phyloP scores from a whole-genome alignment of 179 eudicot species.

The Kewa caespitosa region DNA sequence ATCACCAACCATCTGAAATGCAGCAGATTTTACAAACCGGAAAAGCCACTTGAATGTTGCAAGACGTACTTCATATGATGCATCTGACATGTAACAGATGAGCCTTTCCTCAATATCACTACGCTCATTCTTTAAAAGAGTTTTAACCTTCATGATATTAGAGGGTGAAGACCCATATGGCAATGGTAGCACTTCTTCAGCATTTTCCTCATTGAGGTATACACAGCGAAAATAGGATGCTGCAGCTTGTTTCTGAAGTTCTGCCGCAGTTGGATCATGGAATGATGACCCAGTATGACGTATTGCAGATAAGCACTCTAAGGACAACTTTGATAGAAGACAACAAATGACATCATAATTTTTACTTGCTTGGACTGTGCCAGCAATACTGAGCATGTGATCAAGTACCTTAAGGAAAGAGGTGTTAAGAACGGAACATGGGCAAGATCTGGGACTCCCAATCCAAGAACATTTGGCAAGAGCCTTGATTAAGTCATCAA shows the following conservation, averaged over 20 bases:
- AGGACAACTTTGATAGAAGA: constrained; percentile 60
- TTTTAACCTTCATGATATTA: constrained; percentile 20
- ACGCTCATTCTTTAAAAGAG: constrained; percentile 32
- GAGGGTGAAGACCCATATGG: constrained; percentile 23
- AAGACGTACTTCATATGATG: constrained; percentile 88
- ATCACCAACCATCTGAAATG: constrained; percentile 31
- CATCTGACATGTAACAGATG: constrained; percentile 57
- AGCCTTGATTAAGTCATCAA: constrained; percentile 55
- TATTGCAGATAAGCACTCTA: constrained; percentile 58
- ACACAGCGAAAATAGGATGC: constrained; percentile 70
- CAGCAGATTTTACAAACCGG: constrained; percentile 48
- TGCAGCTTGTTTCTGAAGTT: constrained; percentile 87
- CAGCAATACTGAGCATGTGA: constrained; percentile 75
- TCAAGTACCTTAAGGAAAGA: constrained; percentile 66
- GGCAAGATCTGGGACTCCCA: constrained; percentile 61
- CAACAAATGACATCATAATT: constrained; percentile 42
- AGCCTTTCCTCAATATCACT: constrained; percentile 46
- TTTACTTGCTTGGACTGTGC: constrained; percentile 44
- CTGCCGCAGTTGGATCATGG: constrained; percentile 71
- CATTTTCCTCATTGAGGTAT: constrained; percentile 43
- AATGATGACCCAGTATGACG: constrained; percentile 32
- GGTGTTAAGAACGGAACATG: constrained; percentile 66
- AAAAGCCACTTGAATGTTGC: constrained; percentile 88
- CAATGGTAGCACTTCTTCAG: constrained; percentile 40
- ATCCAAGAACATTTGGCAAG: constrained; percentile 70